phyloP scores from a whole-genome alignment of 192 early-diverging fungal species.

The Linnemannia hyalina region DNA sequence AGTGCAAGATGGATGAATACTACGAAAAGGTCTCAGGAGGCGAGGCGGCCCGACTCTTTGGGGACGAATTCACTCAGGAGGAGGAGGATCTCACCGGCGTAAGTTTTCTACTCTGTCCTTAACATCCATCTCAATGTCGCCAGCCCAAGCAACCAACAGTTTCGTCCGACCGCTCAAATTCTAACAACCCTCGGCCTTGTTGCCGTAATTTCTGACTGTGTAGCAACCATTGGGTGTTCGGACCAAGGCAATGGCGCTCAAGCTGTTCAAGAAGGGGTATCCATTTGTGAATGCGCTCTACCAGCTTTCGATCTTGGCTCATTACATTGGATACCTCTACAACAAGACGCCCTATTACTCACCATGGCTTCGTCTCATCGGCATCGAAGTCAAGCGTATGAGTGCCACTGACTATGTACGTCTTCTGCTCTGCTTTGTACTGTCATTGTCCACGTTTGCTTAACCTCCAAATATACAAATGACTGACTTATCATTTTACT shows the following conservation, averaged over 20 bases:
- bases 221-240: constrained; percentile 36
- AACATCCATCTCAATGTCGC: neutral
- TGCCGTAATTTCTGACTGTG: neutral
- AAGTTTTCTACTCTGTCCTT: neutral
- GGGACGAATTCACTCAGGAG: constrained; percentile 62
- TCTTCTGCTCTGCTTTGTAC: neutral
- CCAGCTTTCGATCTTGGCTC: constrained; percentile 72
- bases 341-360: constrained; percentile 85
- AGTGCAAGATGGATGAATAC: constrained; percentile 77
- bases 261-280: constrained; percentile 65
- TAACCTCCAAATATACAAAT: neutral
- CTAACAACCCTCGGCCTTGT: no score
- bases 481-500: constrained; percentile 20
- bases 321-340: constrained; percentile 88
- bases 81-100: constrained; percentile 56
- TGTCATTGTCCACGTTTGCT: neutral
- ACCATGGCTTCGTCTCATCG: constrained; percentile 87
- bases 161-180: neutral
- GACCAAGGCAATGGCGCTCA: constrained; percentile 40
- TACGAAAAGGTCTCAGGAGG: constrained; percentile 78
- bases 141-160: neutral
- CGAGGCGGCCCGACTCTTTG: constrained; percentile 76
- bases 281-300: constrained; percentile 81
- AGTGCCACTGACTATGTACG: constrained; percentile 85
- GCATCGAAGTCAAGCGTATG: constrained; percentile 84